Evolutionary conservation across 2,329 filamentous ascomycete genomes (phyloP), one percentile per base, ranked within the genome.

Genomic region (Thielaviopsis ethacetica): DNA sequence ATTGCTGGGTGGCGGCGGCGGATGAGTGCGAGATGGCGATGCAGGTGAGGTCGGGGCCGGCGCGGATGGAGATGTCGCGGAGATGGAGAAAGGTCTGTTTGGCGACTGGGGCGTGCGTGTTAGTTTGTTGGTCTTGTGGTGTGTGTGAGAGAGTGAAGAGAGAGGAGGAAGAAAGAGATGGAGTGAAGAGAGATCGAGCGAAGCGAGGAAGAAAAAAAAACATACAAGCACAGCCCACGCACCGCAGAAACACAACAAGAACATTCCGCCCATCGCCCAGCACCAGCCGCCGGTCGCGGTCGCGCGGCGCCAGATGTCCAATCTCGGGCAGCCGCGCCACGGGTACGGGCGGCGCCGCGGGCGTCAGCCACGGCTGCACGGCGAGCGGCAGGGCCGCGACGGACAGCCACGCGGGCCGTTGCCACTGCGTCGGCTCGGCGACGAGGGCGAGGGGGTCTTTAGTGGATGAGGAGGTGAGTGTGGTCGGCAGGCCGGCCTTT

Each of bases 1-100:
- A 83, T 62, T 77, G 77, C 44, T 72, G 68, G 1, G 80, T 83
- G 30, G 80, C 79, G 22, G 73, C 70, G 3, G 71, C 67, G 9
- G 79, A 82, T 47, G 80, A 77, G 69, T 83, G 80, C 24, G 79
- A 82, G 56, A 83, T 71, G 62, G 80, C 79, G 59, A 83, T 71
- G 70, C 79, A 82, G 60, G 72, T 73, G 12, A 82, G 69, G 50
- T 70, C 69, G 56, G 74, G 70, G 63, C 79, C 72, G 27, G 55
- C 50, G 56, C 75, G 75, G 67, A 76, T 78, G 13, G 78, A 74
- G 60, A 83, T 72, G 51, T 75, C 70, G 56, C 79, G 77, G 58
- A 82, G 73, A 62, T 73, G 70, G 61, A 82, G 70, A 65, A 83
- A 82, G 5, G 78, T 76, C 64, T 80, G 76, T 64, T 79, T 76